phyloP scores from a whole-genome alignment of 2,329 filamentous ascomycete species.

The Claviceps arundinis region DNA sequence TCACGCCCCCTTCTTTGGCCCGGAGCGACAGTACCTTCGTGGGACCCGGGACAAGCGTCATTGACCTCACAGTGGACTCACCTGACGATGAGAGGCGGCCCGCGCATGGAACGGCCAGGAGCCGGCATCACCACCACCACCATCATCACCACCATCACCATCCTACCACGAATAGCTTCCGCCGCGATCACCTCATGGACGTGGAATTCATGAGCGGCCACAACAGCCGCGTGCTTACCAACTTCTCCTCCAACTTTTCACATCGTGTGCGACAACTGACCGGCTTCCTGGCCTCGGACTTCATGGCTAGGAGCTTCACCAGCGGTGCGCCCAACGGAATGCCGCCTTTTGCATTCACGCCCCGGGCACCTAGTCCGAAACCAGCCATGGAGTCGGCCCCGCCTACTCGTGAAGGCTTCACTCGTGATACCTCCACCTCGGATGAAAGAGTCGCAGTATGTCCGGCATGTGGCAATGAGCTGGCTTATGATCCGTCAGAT shows the following conservation, averaged over 20 bases:
- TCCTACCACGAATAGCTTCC: background rate
- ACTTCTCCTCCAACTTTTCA: constrained; percentile 11
- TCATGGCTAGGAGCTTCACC: constrained; percentile 10
- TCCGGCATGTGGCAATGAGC: constrained; percentile 72
- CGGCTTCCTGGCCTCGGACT: constrained; percentile 12
- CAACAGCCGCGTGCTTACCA: constrained; percentile 6
- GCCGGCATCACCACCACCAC: constrained; percentile 6
- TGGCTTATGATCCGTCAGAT: constrained; percentile 55
- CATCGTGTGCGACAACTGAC: constrained; percentile 15
- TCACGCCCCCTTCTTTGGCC: constrained; percentile 27
- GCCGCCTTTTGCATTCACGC: constrained; percentile 18
- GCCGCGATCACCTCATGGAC: constrained; percentile 13
- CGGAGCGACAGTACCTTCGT: constrained; percentile 32
- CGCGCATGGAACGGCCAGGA: constrained; percentile 3
- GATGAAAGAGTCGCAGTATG: constrained; percentile 68
- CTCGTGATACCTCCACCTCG: constrained; percentile 47
- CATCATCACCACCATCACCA: constrained; percentile 8
- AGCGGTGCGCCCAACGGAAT: constrained; percentile 9
- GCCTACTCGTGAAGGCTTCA: constrained; percentile 64
- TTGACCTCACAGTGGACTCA: constrained; percentile 39
- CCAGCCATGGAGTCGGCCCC: constrained; percentile 48
- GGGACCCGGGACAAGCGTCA: constrained; percentile 23
- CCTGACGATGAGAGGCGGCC: constrained; percentile 19
- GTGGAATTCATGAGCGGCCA: constrained; percentile 14
- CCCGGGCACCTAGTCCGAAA: constrained; percentile 24